Percentiles rank a stretch among this genome's conserved stretches.
Conservation (phyloP, 2,329 filamentous ascomycete genomes). For the Phaeosphaeria sp. region DNA sequence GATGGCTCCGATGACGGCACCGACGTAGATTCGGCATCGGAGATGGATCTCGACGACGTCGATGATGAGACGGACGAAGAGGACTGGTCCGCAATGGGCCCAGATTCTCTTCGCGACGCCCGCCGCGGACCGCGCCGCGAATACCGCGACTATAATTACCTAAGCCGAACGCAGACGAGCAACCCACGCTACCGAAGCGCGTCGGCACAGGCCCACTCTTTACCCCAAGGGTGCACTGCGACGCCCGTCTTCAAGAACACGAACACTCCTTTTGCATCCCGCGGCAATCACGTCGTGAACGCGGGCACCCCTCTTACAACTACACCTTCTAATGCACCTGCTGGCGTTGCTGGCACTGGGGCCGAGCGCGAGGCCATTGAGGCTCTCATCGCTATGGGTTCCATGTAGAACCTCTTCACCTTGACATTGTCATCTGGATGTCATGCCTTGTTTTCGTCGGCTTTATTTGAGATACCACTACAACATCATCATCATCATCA, state of each 20-base stretch:
- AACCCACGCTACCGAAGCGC: slow-evolving; percentile 34
- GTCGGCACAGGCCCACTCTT: slow-evolving; percentile 35
- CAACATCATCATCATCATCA: not conserved
- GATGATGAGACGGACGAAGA: slow-evolving; percentile 90
- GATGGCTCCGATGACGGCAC: slow-evolving; percentile 71
- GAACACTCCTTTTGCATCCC: slow-evolving; percentile 36
- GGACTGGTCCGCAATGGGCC: slow-evolving; percentile 90
- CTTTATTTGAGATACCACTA: slow-evolving; percentile 1
- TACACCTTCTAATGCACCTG: slow-evolving; percentile 32
- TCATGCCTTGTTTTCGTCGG: not conserved
- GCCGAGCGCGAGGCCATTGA: slow-evolving; percentile 82
- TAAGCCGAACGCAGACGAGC: slow-evolving; percentile 44
- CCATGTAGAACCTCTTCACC: slow-evolving; percentile 52
- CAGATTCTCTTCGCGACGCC: slow-evolving; percentile 77
- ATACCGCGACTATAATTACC: slow-evolving; percentile 48
- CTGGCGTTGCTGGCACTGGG: slow-evolving; percentile 34
- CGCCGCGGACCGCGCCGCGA: slow-evolving; percentile 37
- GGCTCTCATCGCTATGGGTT: slow-evolving; percentile 80
- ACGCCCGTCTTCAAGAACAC: slow-evolving; percentile 36
- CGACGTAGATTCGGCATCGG: slow-evolving; percentile 75
- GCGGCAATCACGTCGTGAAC: slow-evolving; percentile 35
- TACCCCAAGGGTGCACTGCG: slow-evolving; percentile 30
- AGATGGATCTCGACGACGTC: slow-evolving; percentile 71
- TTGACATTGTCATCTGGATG: not conserved
- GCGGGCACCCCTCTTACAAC: slow-evolving; percentile 25